Evolutionary conservation across 2,329 filamentous ascomycete species (phyloP).

Genomic region (Fusarium hainanense): DNA sequence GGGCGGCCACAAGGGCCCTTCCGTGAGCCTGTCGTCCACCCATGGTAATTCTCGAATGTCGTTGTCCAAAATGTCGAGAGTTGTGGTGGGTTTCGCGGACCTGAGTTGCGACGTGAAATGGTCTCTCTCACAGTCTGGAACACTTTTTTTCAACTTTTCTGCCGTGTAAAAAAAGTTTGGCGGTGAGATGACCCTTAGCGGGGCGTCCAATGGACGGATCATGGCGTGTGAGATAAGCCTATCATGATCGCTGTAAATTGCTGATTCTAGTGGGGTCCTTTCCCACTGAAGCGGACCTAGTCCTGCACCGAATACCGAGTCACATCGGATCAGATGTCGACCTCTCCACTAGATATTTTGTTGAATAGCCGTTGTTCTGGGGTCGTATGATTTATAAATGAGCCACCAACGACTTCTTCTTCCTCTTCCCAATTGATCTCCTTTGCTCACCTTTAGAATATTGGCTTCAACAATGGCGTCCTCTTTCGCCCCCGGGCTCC

Average conservation of each 20-base stretch:
- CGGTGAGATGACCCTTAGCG: slow-evolving; percentile 44
- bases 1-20: slow-evolving; percentile 58
- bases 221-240: slow-evolving; percentile 41
- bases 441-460: slow-evolving; percentile 14
- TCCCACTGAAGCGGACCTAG: slow-evolving; percentile 19
- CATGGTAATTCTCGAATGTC: slow-evolving; percentile 53
- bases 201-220: slow-evolving; percentile 32
- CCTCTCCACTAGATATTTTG: slow-evolving; percentile 8
- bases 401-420: slow-evolving; percentile 14
- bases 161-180: slow-evolving; percentile 45
- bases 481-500: slow-evolving; percentile 56
- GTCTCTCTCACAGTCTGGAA: background rate
- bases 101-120: slow-evolving; percentile 14
- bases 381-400: slow-evolving; percentile 38
- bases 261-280: slow-evolving; percentile 25
- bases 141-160: slow-evolving; percentile 46
- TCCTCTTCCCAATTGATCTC: slow-evolving; percentile 9
- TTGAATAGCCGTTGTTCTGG: slow-evolving; percentile 4
- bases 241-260: slow-evolving; percentile 46
- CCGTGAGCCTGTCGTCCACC: slow-evolving; percentile 70
- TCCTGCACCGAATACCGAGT: slow-evolving; percentile 36
- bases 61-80: slow-evolving; percentile 6
- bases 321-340: slow-evolving; percentile 35
- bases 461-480: slow-evolving; percentile 54
- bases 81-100: slow-evolving; percentile 34